Conservation (phyloP, 495 filamentous ascomycete genomes). For the Stereocaulon alpinum region DNA sequence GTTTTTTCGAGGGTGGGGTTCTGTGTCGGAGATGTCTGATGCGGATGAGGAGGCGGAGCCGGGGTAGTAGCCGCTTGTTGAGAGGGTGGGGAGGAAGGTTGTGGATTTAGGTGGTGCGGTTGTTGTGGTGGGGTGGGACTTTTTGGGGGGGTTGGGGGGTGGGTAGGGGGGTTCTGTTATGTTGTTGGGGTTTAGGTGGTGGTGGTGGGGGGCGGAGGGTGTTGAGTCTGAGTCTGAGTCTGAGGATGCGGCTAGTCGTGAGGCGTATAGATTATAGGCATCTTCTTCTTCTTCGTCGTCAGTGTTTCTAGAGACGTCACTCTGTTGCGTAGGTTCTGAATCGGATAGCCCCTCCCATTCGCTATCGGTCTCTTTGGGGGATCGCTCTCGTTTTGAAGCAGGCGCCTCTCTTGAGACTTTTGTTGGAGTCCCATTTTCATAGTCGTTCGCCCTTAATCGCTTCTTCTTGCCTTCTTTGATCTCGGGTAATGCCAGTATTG, state of each 20-base stretch:
- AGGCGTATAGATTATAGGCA: slow-evolving; percentile 40
- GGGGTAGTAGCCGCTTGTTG: slow-evolving; percentile 82
- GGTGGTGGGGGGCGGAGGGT: slow-evolving; percentile 12
- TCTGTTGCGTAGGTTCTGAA: background rate
- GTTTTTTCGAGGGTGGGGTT: slow-evolving; percentile 54
- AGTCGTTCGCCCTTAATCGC: slow-evolving; percentile 19
- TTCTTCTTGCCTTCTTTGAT: slow-evolving; percentile 21
- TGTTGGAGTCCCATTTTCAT: background rate
- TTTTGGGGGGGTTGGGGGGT: too few relatives aligned
- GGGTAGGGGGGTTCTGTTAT: too few relatives aligned
- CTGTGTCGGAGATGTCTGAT: slow-evolving; percentile 34
- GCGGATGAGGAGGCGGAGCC: slow-evolving; percentile 78
- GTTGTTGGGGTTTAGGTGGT: slow-evolving; percentile 4
- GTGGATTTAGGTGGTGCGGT: slow-evolving; percentile 43
- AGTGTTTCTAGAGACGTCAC: background rate
- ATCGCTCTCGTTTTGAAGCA: background rate
- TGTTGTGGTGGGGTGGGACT: background rate
- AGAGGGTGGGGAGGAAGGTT: slow-evolving; percentile 76
- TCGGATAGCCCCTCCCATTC: background rate
- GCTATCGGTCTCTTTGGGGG: background rate
- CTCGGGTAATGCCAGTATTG: slow-evolving; percentile 14
- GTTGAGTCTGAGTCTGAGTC: slow-evolving; percentile 34
- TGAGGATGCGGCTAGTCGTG: slow-evolving; percentile 45
- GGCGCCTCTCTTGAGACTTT: background rate
- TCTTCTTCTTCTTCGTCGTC: slow-evolving; percentile 36